Evolutionary conservation across 2,329 filamentous ascomycete species (phyloP).

Genomic region (Arthrobotrys iridis): DNA sequence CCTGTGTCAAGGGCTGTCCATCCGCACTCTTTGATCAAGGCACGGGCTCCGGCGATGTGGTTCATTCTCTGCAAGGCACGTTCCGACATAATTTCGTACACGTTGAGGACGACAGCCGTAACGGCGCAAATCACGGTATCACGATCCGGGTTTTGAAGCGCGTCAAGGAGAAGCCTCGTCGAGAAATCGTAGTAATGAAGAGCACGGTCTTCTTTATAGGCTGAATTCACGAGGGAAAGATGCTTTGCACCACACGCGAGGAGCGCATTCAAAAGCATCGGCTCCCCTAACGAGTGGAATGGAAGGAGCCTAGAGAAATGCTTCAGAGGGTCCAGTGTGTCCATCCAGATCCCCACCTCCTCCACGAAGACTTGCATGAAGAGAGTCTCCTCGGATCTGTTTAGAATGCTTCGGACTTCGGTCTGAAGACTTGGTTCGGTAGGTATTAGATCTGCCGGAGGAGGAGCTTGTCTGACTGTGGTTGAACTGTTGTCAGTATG

Average conservation of each 20-base stretch:
- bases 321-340: slow-evolving; percentile 83
- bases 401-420: slow-evolving; percentile 72
- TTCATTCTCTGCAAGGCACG: slow-evolving; percentile 82
- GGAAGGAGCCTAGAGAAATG: slow-evolving; percentile 88
- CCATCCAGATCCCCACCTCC: slow-evolving; percentile 93
- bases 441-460: slow-evolving; percentile 58
- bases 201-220: slow-evolving; percentile 79
- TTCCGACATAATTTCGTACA: slow-evolving; percentile 93
- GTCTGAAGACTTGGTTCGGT: slow-evolving; percentile 61
- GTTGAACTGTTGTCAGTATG: slow-evolving; percentile 52
- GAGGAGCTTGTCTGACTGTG: slow-evolving; percentile 54
- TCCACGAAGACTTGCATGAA: slow-evolving; percentile 94
- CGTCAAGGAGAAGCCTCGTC: slow-evolving; percentile 78
- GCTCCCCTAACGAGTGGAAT: slow-evolving; percentile 80
- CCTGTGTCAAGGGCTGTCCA: slow-evolving; percentile 84
- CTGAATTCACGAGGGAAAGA: slow-evolving; percentile 75
- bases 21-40: slow-evolving; percentile 85
- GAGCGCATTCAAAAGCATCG: slow-evolving; percentile 88
- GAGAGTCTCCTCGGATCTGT: slow-evolving; percentile 79
- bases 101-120: slow-evolving; percentile 86
- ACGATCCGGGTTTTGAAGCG: slow-evolving; percentile 83
- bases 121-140: slow-evolving; percentile 86
- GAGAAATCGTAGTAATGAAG: slow-evolving; percentile 86
- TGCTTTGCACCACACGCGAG: slow-evolving; percentile 88
- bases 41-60: slow-evolving; percentile 84